Evolutionary conservation across 2,329 filamentous ascomycete species (phyloP).

Genomic region (Sporothrix euskadiensis): DNA sequence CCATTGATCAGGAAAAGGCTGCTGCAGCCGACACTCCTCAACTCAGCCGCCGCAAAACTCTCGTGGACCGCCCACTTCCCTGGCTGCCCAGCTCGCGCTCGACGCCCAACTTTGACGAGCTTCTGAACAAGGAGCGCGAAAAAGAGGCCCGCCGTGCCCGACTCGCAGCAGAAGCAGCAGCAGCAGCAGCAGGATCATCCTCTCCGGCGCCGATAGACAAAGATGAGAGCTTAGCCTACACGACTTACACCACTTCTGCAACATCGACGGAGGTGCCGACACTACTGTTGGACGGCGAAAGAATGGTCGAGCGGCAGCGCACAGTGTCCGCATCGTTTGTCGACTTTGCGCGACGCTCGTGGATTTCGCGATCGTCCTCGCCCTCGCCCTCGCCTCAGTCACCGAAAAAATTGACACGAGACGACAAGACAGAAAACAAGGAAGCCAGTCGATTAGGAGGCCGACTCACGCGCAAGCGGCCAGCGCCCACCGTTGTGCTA

Average conservation of each 20-base stretch:
- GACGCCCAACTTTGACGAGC: slow-evolving; percentile 41
- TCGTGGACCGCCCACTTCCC: slow-evolving; percentile 53
- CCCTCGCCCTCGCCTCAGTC: slow-evolving; percentile 50
- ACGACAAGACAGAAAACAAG: slow-evolving; percentile 17
- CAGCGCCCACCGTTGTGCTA: slow-evolving; percentile 12
- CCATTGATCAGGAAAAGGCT: slow-evolving; percentile 13
- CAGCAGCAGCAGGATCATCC: background rate
- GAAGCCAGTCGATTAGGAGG: slow-evolving; percentile 19
- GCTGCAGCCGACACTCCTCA: slow-evolving; percentile 36
- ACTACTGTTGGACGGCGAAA: slow-evolving; percentile 21
- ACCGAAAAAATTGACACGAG: background rate
- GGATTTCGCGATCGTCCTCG: slow-evolving; percentile 53
- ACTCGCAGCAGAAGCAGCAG: background rate
- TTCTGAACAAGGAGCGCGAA: slow-evolving; percentile 35
- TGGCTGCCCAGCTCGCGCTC: slow-evolving; percentile 55
- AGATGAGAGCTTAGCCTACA: slow-evolving; percentile 21
- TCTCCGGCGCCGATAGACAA: slow-evolving; percentile 7
- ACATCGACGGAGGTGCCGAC: slow-evolving; percentile 10
- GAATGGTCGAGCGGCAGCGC: slow-evolving; percentile 36
- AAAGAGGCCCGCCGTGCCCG: slow-evolving; percentile 18
- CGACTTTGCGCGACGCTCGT: slow-evolving; percentile 54
- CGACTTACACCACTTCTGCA: slow-evolving; percentile 11
- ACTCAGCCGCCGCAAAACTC: slow-evolving; percentile 47
- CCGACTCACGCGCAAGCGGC: slow-evolving; percentile 28
- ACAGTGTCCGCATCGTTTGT: slow-evolving; percentile 51